Evolutionary conservation across 805 yeast species (phyloP), one percentile per base, ranked within the genome.

Genomic region (Wilhelminamyces savonicus): DNA sequence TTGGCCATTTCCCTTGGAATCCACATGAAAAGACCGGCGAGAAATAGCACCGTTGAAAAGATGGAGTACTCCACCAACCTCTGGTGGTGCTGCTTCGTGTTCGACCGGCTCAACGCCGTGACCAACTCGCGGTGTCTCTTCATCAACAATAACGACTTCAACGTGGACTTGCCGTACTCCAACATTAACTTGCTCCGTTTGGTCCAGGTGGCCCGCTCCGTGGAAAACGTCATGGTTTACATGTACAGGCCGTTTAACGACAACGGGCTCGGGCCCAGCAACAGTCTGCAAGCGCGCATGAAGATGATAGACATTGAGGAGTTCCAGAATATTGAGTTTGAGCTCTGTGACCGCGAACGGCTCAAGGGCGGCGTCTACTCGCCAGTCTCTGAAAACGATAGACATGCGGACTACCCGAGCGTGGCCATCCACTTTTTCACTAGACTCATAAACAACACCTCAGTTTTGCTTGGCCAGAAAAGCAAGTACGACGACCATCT

Each of bases 51-150:
- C 29, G 20, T 31, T 13, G 39, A 39, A 20, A 27, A 30, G 24
- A 24, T 33, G 18, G 37, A 27, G 18, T 52, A 54, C 26, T 36
- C 49, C 12, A 40, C 50, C 11, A 42, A 50, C 23, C 34, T 59
- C 13, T 59, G 62, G 60, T 59, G 64, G 64, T 39, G 48, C 25
- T 44, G 58, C 26, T 58, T 43, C 31, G 34, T 57, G 3, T 34
- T 59, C 25, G 66, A 59, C 35, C 34, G 62, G 14, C 49, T 56
- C 37, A 57, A 48, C 35, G 60, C 66, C 5, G 43, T 61, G 30
- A 57, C 60, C 16, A 62, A 59, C 34, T 62, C 66, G 5, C 46
- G 66, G 12, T 61, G 65, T 2, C 43, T 61, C 21, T 46, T 56
- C n/a, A 44, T 63, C 30, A 50, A 59, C 24, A 44, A 56, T 16